A percentile compares a stretch with the other conserved stretches of the same genome.
These are phyloP conservation scores for Calycina herbarum DNA, from an alignment of 2,329 filamentous ascomycete species.

Conservation along the genomic window DNA sequence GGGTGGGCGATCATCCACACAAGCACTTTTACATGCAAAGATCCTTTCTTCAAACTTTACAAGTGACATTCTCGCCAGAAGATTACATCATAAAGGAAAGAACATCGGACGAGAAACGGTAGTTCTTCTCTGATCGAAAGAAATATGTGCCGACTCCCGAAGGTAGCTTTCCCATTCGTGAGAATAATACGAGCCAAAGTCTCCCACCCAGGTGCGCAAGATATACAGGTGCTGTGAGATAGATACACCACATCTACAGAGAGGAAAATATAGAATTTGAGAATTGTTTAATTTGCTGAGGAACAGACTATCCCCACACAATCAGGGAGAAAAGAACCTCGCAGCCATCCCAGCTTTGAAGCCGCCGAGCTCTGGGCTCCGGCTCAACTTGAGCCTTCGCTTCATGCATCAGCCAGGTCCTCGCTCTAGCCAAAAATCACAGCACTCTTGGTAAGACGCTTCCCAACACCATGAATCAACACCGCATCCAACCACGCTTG, in stretches of 20 bases:
- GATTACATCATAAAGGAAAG: neutral
- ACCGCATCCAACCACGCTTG: conserved; percentile 16
- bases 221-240: no score
- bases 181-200: neutral
- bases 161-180: no score
- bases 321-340: neutral
- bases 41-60: neutral
- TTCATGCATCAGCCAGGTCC: neutral
- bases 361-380: neutral
- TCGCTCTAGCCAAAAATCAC: conserved; percentile 8
- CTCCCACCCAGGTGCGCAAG: no score
- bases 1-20: no score
- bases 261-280: neutral
- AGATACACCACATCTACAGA: neutral
- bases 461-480: conserved; percentile 14
- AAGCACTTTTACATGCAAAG: no score
- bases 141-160: neutral
- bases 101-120: neutral
- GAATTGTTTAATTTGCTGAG: neutral
- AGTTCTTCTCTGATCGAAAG: neutral
- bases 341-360: neutral
- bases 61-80: neutral
- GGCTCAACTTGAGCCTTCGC: neutral
- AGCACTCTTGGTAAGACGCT: conserved; percentile 9
- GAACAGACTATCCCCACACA: neutral